These are phyloP conservation scores for Pichia sp. DNA, from an alignment of 1,139 yeast species.

Conservation along the genomic window DNA sequence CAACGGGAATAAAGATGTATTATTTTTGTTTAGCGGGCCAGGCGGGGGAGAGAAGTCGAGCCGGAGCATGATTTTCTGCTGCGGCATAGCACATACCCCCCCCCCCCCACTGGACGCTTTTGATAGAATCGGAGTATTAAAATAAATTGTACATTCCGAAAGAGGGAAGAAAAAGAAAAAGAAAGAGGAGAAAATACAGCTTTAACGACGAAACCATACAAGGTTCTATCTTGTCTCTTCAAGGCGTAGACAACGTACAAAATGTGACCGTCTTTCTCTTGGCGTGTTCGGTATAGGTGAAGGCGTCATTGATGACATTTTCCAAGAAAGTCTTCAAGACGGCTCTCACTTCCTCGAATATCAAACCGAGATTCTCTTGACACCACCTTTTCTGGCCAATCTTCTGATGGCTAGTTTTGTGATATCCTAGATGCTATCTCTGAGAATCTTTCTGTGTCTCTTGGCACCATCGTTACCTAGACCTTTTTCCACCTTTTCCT, in stretches of 20 bases:
- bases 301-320: conserved; percentile 97
- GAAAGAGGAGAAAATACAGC: not conserved
- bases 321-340: conserved; percentile 95
- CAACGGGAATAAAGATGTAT: not conserved
- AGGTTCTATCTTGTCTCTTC: conserved; percentile 99
- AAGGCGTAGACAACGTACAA: conserved; percentile 98
- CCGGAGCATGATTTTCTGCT: not conserved
- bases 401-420: conserved; percentile 99
- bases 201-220: conserved; percentile 99
- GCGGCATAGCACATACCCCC: not conserved
- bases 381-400: conserved; percentile 99
- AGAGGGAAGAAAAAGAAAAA: not conserved
- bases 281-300: conserved; percentile 98
- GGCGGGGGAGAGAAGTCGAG: not conserved
- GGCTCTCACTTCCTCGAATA: conserved; percentile 98
- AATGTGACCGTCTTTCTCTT: conserved; percentile 99
- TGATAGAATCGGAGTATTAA: not conserved
- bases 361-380: conserved; percentile 97
- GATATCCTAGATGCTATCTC: conserved; percentile 99
- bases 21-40: not conserved
- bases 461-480: conserved; percentile 99
- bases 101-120: not conserved
- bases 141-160: not conserved
- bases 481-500: conserved; percentile 99
- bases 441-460: conserved; percentile 99